These are phyloP conservation scores for Castanospermum australe DNA, from an alignment of 306 rosid species.

Conservation along the genomic window DNA sequence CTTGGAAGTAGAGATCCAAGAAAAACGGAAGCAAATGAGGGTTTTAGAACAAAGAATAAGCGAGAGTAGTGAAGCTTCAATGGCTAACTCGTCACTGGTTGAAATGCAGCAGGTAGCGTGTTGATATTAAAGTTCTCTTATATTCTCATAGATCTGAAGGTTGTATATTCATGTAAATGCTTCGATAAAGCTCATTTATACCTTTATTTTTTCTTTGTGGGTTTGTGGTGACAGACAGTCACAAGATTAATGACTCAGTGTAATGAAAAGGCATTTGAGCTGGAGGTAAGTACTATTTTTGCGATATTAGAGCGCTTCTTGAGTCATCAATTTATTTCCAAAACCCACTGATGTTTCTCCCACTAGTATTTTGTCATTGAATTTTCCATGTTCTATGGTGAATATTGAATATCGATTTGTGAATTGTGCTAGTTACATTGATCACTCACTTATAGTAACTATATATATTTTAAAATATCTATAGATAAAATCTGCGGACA, in stretches of 20 bases:
- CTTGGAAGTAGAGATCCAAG: constrained; percentile 88
- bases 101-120: constrained; percentile 93
- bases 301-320: constrained; percentile 17
- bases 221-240: constrained; percentile 62
- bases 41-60: constrained; percentile 76
- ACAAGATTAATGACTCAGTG: constrained; percentile 75
- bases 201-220: constrained; percentile 15
- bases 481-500: constrained; percentile 93
- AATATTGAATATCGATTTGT: neutral
- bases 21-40: constrained; percentile 84
- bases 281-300: constrained; percentile 66
- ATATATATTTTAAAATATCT: constrained; percentile 5
- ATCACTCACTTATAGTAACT: constrained; percentile 12
- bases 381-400: constrained; percentile 6
- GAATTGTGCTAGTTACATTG: constrained; percentile 1
- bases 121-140: neutral
- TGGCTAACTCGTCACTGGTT: constrained; percentile 65
- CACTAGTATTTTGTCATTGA: neutral
- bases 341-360: neutral
- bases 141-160: constrained; percentile 11
- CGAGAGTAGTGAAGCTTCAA: constrained; percentile 83
- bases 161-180: neutral
- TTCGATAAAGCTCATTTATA: constrained; percentile 8
- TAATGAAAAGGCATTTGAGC: constrained; percentile 86
- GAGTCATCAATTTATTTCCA: constrained; percentile 11